phyloP scores from a whole-genome alignment of 2,329 filamentous ascomycete genomes.

The Aspergillus latus region DNA sequence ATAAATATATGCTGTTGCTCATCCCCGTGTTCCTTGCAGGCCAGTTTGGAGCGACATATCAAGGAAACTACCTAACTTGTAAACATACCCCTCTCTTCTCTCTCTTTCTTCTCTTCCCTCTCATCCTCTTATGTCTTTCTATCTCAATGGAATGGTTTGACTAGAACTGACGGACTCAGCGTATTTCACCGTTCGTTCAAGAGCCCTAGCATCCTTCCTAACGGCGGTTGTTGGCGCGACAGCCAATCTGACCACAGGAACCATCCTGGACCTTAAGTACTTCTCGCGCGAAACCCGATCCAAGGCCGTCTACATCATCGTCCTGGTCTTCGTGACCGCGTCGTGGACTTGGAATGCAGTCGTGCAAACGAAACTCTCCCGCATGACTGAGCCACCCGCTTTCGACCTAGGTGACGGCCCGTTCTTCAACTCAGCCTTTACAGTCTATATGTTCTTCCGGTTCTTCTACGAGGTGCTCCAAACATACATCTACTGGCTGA shows the following conservation, averaged over 20 bases:
- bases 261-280: conserved; percentile 4
- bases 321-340: conserved; percentile 8
- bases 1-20: conserved; percentile 10
- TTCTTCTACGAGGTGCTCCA: conserved; percentile 13
- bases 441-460: conserved; percentile 11
- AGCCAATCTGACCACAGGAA: conserved; percentile 7
- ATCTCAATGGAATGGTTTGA: too few relatives aligned
- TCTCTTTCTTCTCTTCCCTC: too few relatives aligned
- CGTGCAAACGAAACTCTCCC: conserved; percentile 2
- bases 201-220: conserved; percentile 10
- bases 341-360: conserved; percentile 8
- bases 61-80: conserved; percentile 11
- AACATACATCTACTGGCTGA: conserved; percentile 14
- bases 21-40: conserved; percentile 9
- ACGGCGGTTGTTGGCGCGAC: conserved; percentile 8
- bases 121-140: too few relatives aligned
- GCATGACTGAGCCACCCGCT: conserved; percentile 1
- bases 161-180: neutral
- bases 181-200: conserved; percentile 9
- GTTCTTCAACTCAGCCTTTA: conserved; percentile 10
- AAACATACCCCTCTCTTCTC: neutral
- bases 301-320: conserved; percentile 2
- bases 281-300: conserved; percentile 5
- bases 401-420: conserved; percentile 8
- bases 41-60: conserved; percentile 10